phyloP scores from a whole-genome alignment of 2,329 filamentous ascomycete species.

The Colletotrichum shisoi region DNA sequence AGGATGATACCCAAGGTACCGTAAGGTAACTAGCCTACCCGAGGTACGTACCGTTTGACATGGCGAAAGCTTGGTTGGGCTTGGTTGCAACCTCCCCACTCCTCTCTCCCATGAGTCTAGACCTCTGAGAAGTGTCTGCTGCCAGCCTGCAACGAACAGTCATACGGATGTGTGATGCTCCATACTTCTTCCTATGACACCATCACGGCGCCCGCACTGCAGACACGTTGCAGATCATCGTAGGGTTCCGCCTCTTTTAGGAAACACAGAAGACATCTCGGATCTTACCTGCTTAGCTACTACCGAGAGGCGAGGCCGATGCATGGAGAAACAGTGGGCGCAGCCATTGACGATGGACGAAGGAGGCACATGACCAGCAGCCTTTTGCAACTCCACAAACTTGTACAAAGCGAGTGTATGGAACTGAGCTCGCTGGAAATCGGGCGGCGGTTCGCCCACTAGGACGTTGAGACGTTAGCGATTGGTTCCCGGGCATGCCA shows the following conservation, averaged over 20 bases:
- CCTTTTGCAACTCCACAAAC: constrained; percentile 12
- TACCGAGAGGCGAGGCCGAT: constrained; percentile 1
- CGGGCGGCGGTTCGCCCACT: constrained; percentile 23
- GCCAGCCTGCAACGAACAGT: neutral
- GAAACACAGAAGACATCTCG: neutral
- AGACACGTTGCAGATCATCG: constrained; percentile 5
- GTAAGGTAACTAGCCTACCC: neutral
- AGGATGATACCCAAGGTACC: neutral
- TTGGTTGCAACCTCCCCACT: constrained; percentile 18
- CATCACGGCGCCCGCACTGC: neutral
- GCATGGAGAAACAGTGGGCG: constrained; percentile 17
- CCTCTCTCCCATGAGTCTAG: constrained; percentile 4
- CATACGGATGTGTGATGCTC: neutral
- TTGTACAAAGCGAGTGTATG: constrained; percentile 3
- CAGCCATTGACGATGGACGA: constrained; percentile 1
- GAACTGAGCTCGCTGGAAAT: constrained; percentile 12
- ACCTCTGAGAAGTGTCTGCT: constrained; percentile 5
- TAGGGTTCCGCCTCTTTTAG: neutral
- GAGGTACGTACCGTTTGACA: constrained; percentile 24
- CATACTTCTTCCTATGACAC: neutral
- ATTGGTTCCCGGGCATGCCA: constrained; percentile 31
- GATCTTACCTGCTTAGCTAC: neutral
- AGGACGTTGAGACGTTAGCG: constrained; percentile 30
- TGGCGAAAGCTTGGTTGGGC: constrained; percentile 36
- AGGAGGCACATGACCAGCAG: constrained; percentile 28